Evolutionary conservation across 2,329 filamentous ascomycete genomes (phyloP).

Genomic region (Aphanoascus verrucosus): DNA sequence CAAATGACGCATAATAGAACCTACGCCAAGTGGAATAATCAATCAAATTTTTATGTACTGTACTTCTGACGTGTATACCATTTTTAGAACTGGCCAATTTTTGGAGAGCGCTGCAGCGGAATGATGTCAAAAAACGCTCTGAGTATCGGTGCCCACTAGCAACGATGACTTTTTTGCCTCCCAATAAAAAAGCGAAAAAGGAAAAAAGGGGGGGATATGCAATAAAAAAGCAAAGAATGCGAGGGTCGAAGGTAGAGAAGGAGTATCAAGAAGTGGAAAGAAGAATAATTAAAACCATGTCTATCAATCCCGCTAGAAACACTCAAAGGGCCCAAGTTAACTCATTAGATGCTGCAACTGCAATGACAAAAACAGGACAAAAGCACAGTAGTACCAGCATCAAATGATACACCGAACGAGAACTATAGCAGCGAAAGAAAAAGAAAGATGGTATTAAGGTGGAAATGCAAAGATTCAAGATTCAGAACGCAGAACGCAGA

Average conservation of each 20-base stretch:
- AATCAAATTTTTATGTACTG: background rate
- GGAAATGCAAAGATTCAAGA: background rate
- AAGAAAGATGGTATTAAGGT: background rate
- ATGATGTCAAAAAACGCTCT: too few relatives aligned
- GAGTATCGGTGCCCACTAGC: too few relatives aligned
- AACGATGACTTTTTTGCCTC: too few relatives aligned
- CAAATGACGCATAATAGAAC: too few relatives aligned
- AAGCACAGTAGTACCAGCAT: background rate
- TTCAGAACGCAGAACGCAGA: background rate
- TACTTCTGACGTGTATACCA: background rate
- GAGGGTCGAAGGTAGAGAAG: too few relatives aligned
- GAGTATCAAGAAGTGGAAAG: too few relatives aligned
- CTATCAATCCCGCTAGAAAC: too few relatives aligned
- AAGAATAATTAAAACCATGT: too few relatives aligned
- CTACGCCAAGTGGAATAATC: background rate
- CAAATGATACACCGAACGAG: constrained; percentile 4
- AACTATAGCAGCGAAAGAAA: constrained; percentile 12
- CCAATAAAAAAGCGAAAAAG: too few relatives aligned
- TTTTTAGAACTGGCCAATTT: background rate
- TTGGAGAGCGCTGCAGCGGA: background rate
- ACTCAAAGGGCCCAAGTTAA: too few relatives aligned
- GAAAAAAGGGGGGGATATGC: too few relatives aligned
- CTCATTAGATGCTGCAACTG: background rate
- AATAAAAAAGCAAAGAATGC: too few relatives aligned
- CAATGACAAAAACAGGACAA: background rate